Base-by-base conservation (phyloP, 1,284 basidiomycete species). In the Anthracocystis setariae region DNA sequence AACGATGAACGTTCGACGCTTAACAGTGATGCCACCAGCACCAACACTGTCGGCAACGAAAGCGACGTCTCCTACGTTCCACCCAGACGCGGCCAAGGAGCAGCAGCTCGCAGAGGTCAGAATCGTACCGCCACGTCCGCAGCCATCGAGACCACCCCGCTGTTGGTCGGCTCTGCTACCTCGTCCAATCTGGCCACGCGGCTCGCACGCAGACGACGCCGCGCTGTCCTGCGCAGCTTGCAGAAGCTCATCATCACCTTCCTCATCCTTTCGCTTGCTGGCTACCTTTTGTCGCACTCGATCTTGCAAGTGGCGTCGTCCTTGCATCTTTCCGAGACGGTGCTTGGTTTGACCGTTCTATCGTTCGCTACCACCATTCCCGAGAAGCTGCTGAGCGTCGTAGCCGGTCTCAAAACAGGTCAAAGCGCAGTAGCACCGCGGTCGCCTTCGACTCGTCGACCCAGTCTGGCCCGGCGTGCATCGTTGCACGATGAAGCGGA, bases 281-380 rank as follows among this genome's bases (percentile, higher is more conserved):
- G 82, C 32, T 81, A 75, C 45, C 65, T 82, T 5, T 70, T 83
- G 10, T 79, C 81, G 18, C 64, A 62, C 44, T 76, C 81, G 1
- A 69, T 78, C 10, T 52, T 79, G 5, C 66, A 64, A n/a, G 63
- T 83, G 27, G 78, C 76, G 12, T 60, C 71, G 20, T 40, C 69
- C 13, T 33, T 73, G 1, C 71, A 76, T 42, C 56, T 82, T 2
- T 81, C 80, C 1, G 71, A 82, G 20, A 73, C 78, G 1, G 60
- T 79, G 0, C 57, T 77, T 13, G 82, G 82, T 18, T 54, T 83
- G 18, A 78, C 79, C 9, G 58, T 82, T 17, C 70, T 83, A 10
- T 74, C 73, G 15, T 76, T 83, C 35, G 76, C 77, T 1, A 83
- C 82, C 9, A 83, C 82, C 15, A 48, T 83, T 8, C 82, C 82